Evolutionary conservation across 257 asterid genomes (phyloP), one percentile per base, ranked within the genome.

Genomic region (Salvia rosmarinus): DNA sequence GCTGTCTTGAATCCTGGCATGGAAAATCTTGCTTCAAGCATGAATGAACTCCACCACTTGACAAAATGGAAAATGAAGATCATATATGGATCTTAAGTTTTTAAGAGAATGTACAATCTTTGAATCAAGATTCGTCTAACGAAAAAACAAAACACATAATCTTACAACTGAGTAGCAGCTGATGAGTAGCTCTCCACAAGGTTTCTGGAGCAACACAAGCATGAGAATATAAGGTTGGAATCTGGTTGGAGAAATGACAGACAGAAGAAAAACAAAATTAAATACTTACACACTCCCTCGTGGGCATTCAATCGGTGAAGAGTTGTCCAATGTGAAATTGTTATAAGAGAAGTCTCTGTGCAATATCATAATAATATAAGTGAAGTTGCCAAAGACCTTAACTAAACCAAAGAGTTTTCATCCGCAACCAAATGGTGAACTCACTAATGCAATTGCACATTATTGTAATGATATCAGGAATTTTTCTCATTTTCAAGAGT

Each of bases 161-260:
- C 97, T 83, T 89, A 91, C 96, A 44, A 16, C 74, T 76, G 75
- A 66, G 75, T 75, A 64, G 81, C 54, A 54, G 84, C 74, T 52
- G 91, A 64, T 64, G 95, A 85, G 72, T 79, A 91, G 82, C 96
- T 87, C 79, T 91, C 98, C 61, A 86, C 96, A 72, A 87, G 79
- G 88, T 91, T 91, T 80, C 98, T 89, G 90, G 65, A 75, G 67
- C 67, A 78, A 61, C 23, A 83, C 66, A 62, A 82, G 19, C 4
- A 43, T 13, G 11, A 28, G 39, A 57, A 60, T 67, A 16, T 28
- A 20, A 74, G 70, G 19, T 68, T 67, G 62, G 42, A 43, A 65
- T 32, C 59, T 8, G 46, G 44, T 2, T 7, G 30, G 23, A 46
- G 25, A 30, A 59, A 20, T 60, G 16, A 8, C 56, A 51, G 37